Percentiles rank a stretch among this genome's conserved stretches.
These are phyloP conservation scores for Penicillium rolfsii DNA, from an alignment of 2,329 filamentous ascomycete genomes.

Conservation along the genomic window DNA sequence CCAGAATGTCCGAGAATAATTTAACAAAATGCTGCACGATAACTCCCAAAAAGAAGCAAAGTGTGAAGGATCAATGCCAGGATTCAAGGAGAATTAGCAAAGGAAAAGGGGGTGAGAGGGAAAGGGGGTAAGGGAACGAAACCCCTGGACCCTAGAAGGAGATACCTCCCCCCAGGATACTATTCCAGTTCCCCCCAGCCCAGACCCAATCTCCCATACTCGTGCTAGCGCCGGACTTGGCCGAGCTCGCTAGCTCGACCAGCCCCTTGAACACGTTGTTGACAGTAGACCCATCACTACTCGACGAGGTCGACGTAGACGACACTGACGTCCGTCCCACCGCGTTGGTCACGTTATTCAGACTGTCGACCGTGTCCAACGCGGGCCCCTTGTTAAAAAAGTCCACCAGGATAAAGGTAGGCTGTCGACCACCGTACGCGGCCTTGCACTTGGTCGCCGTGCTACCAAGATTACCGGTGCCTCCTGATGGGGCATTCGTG, in stretches of 20 bases:
- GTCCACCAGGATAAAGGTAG: slow-evolving; percentile 78
- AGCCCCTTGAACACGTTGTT: slow-evolving; percentile 45
- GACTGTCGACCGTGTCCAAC: slow-evolving; percentile 67
- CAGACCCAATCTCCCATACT: slow-evolving; percentile 50
- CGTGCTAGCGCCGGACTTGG: slow-evolving; percentile 42
- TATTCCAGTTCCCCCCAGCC: slow-evolving; percentile 49
- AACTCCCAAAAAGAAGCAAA: not conserved
- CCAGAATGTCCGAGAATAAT: slow-evolving; percentile 12
- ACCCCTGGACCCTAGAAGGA: slow-evolving; percentile 29
- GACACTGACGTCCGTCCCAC: slow-evolving; percentile 47
- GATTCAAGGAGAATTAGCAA: not conserved
- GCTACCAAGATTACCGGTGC: slow-evolving; percentile 56
- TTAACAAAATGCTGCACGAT: slow-evolving; percentile 16
- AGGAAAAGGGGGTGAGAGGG: not conserved
- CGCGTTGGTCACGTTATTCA: slow-evolving; percentile 62
- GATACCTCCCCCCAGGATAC: slow-evolving; percentile 45
- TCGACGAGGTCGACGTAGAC: slow-evolving; percentile 36
- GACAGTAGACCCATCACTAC: slow-evolving; percentile 35
- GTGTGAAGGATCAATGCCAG: not conserved
- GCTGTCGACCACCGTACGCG: slow-evolving; percentile 62
- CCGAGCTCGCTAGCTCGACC: slow-evolving; percentile 42
- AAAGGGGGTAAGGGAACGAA: not conserved
- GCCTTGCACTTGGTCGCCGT: slow-evolving; percentile 56
- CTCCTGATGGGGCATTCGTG: slow-evolving; percentile 67
- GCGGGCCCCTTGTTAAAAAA: slow-evolving; percentile 75